Evolutionary conservation across 176 grass and related monocot genomes (phyloP).

Genomic region (Rhynchospora breviuscula): DNA sequence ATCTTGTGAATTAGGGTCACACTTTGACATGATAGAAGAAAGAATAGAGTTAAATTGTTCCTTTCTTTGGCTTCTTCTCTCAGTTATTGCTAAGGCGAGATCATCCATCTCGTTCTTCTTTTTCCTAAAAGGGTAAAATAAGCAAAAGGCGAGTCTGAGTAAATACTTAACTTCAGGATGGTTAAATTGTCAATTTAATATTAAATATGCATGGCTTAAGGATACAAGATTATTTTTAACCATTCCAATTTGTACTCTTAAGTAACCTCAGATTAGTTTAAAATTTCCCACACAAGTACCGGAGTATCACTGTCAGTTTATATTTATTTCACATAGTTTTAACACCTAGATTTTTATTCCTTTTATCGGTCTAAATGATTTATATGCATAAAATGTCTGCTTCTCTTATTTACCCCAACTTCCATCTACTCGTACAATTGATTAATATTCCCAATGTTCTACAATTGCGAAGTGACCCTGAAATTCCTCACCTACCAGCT

Average conservation of each 20-base stretch:
- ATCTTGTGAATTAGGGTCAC: slow-evolving; percentile 37
- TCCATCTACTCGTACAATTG: neutral
- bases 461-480: neutral
- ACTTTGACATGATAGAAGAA: slow-evolving; percentile 74
- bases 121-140: slow-evolving; percentile 29
- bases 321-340: neutral
- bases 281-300: neutral
- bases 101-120: slow-evolving; percentile 46
- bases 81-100: slow-evolving; percentile 51
- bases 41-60: slow-evolving; percentile 62
- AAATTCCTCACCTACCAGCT: neutral
- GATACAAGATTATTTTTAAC: neutral
- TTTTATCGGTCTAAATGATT: neutral
- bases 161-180: neutral
- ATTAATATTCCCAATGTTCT: neutral
- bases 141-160: neutral
- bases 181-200: neutral
- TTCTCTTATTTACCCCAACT: neutral
- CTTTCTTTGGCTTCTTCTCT: slow-evolving; percentile 58
- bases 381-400: neutral
- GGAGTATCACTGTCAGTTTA: neutral
- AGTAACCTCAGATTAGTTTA: neutral
- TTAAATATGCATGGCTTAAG: neutral
- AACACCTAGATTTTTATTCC: neutral
- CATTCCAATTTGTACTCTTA: neutral